A percentile compares a stretch with the other conserved stretches of the same genome.
These are phyloP conservation scores for Sugiyamaella chiloensis DNA, from an alignment of 805 yeast genomes.

Conservation along the genomic window DNA sequence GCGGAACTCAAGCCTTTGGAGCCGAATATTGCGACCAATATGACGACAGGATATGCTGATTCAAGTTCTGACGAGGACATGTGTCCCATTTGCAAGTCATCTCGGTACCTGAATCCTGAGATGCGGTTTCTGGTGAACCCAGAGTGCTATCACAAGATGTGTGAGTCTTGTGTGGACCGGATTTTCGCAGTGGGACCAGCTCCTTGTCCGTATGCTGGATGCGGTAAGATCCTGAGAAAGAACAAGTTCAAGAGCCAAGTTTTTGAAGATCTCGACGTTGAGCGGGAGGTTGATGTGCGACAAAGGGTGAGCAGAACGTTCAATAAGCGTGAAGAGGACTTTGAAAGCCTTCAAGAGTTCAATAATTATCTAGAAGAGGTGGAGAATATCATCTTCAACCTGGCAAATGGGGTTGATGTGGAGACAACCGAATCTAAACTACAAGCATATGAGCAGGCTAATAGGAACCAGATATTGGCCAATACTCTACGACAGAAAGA, in stretches of 20 bases:
- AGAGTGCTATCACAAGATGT: conserved; percentile 96
- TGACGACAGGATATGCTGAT: too few relatives aligned
- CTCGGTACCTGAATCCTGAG: conserved; percentile 88
- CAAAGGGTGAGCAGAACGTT: conserved; percentile 71
- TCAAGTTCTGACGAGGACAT: conserved; percentile 48
- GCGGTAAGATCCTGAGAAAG: conserved; percentile 82
- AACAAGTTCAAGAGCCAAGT: conserved; percentile 88
- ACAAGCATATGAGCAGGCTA: conserved; percentile 62
- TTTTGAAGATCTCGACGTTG: conserved; percentile 87
- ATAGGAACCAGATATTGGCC: conserved; percentile 70
- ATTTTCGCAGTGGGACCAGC: conserved; percentile 94
- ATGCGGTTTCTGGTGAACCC: conserved; percentile 91
- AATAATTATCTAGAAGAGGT: conserved; percentile 80
- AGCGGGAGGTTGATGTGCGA: conserved; percentile 88
- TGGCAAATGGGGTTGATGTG: conserved; percentile 65
- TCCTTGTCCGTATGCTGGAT: conserved; percentile 90
- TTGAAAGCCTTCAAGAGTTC: conserved; percentile 54
- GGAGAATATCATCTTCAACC: conserved; percentile 74
- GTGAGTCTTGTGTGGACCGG: conserved; percentile 93
- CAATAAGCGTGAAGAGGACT: conserved; percentile 77
- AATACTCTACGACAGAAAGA: conserved; percentile 71
- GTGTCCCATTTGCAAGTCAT: conserved; percentile 98
- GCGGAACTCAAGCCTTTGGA: too few relatives aligned
- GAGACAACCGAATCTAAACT: conserved; percentile 64
- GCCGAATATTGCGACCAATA: too few relatives aligned